Conservation (phyloP, 441 rosid species). For the Adansonia rubrostipa region DNA sequence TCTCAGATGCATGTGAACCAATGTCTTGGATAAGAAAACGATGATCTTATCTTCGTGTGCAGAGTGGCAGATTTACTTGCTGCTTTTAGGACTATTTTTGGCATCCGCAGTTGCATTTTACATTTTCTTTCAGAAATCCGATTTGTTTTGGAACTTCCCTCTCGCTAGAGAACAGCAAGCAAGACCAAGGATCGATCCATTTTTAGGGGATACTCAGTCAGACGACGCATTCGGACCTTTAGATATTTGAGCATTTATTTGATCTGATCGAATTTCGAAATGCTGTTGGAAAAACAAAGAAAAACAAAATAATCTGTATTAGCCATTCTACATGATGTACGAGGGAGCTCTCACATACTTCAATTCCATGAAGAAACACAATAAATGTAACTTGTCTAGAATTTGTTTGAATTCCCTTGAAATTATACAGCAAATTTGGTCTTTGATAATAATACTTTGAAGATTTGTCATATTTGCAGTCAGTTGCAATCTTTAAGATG, state of each 20-base stretch:
- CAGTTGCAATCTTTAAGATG: background rate
- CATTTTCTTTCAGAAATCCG: conserved; percentile 80
- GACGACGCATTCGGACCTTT: conserved; percentile 77
- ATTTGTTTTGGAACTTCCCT: conserved; percentile 86
- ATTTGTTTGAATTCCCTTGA: background rate
- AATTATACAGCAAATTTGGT: background rate
- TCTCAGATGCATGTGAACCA: background rate
- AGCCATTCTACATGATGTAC: background rate
- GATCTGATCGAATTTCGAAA: background rate
- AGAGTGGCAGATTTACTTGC: conserved; percentile 92
- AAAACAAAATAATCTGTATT: background rate
- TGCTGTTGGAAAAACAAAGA: no score
- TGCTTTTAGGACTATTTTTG: conserved; percentile 75
- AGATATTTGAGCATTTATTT: conserved; percentile 51
- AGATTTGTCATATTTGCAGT: background rate
- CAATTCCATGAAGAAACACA: background rate
- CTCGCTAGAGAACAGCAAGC: conserved; percentile 54
- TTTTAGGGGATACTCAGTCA: conserved; percentile 59
- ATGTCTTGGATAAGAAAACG: background rate
- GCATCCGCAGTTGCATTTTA: conserved; percentile 79
- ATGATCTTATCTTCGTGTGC: conserved; percentile 35
- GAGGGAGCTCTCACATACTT: background rate
- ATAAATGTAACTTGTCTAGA: background rate
- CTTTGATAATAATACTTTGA: background rate
- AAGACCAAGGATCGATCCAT: conserved; percentile 56